Conservation (phyloP, 331 rosid genomes). For the Phaseolus coccineus region DNA sequence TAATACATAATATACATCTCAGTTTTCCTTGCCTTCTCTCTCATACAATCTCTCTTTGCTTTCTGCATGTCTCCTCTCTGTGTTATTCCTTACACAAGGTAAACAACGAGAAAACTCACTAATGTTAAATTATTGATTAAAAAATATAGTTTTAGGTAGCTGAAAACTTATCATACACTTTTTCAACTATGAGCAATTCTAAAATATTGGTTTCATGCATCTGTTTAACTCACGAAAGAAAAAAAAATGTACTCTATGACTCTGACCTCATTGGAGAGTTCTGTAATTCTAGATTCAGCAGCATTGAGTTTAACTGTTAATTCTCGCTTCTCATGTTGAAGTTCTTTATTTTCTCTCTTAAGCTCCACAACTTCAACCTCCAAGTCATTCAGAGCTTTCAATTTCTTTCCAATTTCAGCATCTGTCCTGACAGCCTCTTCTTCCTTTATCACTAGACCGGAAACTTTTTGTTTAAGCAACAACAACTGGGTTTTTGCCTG, state of each 20-base stretch:
- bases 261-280: slow-evolving; percentile 73
- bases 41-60: too few relatives aligned
- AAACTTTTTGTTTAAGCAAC: slow-evolving; percentile 89
- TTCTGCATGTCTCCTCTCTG: too few relatives aligned
- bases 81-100: background rate
- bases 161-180: slow-evolving; percentile 3
- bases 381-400: slow-evolving; percentile 69
- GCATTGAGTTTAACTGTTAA: slow-evolving; percentile 70
- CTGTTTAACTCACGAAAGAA: slow-evolving; percentile 17
- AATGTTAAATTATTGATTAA: slow-evolving; percentile 4
- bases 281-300: slow-evolving; percentile 61
- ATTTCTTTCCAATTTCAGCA: slow-evolving; percentile 74
- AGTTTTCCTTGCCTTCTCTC: too few relatives aligned
- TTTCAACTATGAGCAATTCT: background rate
- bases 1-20: too few relatives aligned
- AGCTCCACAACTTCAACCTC: slow-evolving; percentile 83
- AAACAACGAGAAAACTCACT: slow-evolving; percentile 3
- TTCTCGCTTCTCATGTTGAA: slow-evolving; percentile 88
- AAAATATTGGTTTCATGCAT: slow-evolving; percentile 23
- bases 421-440: slow-evolving; percentile 71
- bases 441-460: slow-evolving; percentile 73
- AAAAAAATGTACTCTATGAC: slow-evolving; percentile 17
- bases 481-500: slow-evolving; percentile 85
- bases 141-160: background rate
- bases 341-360: slow-evolving; percentile 82